Base-by-base conservation (phyloP, 176 grass and related monocot genomes). In the Lolium perenne region DNA sequence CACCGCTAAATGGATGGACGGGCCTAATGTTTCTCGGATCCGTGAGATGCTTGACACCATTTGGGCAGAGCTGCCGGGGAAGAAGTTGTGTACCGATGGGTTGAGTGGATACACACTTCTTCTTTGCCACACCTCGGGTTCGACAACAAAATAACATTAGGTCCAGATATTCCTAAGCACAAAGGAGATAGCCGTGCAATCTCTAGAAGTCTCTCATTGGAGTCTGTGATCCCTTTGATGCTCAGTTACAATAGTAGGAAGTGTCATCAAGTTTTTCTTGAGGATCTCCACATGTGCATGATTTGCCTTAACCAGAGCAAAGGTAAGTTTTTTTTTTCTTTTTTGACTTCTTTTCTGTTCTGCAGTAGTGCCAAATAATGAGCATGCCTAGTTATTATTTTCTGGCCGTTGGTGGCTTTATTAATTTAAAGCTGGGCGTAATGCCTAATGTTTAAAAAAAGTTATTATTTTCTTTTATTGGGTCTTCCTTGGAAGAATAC, bases 11-110 rank as follows among this genome's bases (percentile, higher is more conserved):
- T 94, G 92, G 89, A 89, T 94, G 89, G 76, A 94, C 57, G 76
- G 17, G 11, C 11, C 53, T 71, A 84, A 89, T 79, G 90, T n/a
- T n/a, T n/a, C n/a, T n/a, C n/a, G n/a, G n/a, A n/a, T n/a, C n/a
- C n/a, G n/a, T n/a, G n/a, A n/a, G 76, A 94, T 86, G 76, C 79
- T 94, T 63, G 89, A 94, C 14, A 69, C 77, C 38, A 89, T 94
- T 12, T 94, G 86, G 86, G 74, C 46, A 68, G 92, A 86, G 55
- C 62, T 91, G 38, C 80, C 55, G 47, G 70, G 20, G 89, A 89
- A 41, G 92, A 94, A 84, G 64, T 91, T 12, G 76, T 87, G 16
- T 91, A 94, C 53, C n/a, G n/a, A n/a, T n/a, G n/a, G n/a, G n/a
- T n/a, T n/a, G 89, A 94, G 38, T 91, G 89, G 86, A 57, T 94